These are phyloP conservation scores for Calonectria honghensis DNA, from an alignment of 2,329 filamentous ascomycete species.

Conservation along the genomic window DNA sequence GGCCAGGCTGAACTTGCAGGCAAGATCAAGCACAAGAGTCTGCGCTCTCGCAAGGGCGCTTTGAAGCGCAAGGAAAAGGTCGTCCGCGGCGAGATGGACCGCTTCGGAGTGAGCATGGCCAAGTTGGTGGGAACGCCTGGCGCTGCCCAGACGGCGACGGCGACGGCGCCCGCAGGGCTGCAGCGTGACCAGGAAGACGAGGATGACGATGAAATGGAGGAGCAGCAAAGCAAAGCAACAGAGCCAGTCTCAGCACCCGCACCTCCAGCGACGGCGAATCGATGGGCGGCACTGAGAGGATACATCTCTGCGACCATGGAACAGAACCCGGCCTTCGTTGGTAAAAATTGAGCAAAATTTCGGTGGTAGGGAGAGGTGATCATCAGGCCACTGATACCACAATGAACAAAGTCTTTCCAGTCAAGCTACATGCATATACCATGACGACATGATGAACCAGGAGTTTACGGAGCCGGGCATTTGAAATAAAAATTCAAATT, in stretches of 20 bases:
- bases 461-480: conserved; percentile 49
- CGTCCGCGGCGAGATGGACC: conserved; percentile 86
- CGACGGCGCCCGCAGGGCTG: conserved; percentile 30
- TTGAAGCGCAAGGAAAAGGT: conserved; percentile 89
- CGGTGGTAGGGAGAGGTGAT: no score
- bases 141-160: conserved; percentile 40
- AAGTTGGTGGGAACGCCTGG: conserved; percentile 73
- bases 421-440: neutral
- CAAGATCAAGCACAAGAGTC: conserved; percentile 82
- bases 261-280: conserved; percentile 68
- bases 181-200: conserved; percentile 43
- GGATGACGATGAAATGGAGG: conserved; percentile 45
- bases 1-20: conserved; percentile 69
- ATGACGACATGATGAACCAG: conserved; percentile 21
- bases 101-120: conserved; percentile 90
- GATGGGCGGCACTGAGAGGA: conserved; percentile 87
- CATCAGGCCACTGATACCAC: conserved; percentile 34
- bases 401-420: neutral
- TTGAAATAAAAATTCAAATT: conserved; percentile 24
- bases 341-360: conserved; percentile 46
- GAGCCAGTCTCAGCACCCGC: conserved; percentile 44
- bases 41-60: conserved; percentile 85
- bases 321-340: conserved; percentile 84
- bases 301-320: conserved; percentile 94
- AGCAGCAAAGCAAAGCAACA: conserved; percentile 25